Evolutionary conservation across 306 rosid genomes (phyloP).

Genomic region (Dicorynia guianensis): DNA sequence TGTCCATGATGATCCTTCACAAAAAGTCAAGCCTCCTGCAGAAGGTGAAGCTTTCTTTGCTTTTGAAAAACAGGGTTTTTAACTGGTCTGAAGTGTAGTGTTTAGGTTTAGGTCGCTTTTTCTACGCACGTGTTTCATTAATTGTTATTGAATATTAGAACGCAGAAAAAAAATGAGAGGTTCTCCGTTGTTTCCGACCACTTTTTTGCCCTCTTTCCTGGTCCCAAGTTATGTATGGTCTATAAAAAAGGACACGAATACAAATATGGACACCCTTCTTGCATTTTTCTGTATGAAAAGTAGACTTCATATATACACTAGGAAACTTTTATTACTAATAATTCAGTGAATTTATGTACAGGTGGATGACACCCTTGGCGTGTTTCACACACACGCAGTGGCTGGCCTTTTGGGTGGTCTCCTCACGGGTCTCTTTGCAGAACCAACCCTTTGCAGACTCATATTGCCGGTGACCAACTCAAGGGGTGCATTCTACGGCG

Average conservation of each 20-base stretch:
- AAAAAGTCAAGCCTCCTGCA: conserved; percentile 74
- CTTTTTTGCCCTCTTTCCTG: not conserved
- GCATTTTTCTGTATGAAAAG: too few relatives aligned
- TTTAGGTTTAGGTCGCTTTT: not conserved
- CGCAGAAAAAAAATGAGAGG: not conserved
- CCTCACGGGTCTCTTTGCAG: conserved; percentile 87
- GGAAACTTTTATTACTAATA: not conserved
- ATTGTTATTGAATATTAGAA: conserved; percentile 8
- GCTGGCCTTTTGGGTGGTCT: conserved; percentile 94
- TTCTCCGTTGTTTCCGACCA: not conserved
- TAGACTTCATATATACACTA: too few relatives aligned
- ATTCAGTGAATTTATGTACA: conserved; percentile 12
- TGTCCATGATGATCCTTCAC: conserved; percentile 90
- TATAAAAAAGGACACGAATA: too few relatives aligned
- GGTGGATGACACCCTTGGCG: conserved; percentile 96
- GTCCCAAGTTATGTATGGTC: not conserved
- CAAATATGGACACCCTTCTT: too few relatives aligned
- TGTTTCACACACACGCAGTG: conserved; percentile 96
- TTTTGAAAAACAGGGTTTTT: too few relatives aligned
- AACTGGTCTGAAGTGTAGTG: too few relatives aligned
- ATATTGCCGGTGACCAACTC: conserved; percentile 59
- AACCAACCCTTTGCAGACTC: conserved; percentile 76
- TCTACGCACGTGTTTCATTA: conserved; percentile 9
- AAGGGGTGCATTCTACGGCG: conserved; percentile 87
- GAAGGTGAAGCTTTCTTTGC: conserved; percentile 49